Evolutionary conservation across 2,329 filamentous ascomycete genomes (phyloP), one percentile per base, ranked within the genome.

Genomic region (Nannizzia gypsea): DNA sequence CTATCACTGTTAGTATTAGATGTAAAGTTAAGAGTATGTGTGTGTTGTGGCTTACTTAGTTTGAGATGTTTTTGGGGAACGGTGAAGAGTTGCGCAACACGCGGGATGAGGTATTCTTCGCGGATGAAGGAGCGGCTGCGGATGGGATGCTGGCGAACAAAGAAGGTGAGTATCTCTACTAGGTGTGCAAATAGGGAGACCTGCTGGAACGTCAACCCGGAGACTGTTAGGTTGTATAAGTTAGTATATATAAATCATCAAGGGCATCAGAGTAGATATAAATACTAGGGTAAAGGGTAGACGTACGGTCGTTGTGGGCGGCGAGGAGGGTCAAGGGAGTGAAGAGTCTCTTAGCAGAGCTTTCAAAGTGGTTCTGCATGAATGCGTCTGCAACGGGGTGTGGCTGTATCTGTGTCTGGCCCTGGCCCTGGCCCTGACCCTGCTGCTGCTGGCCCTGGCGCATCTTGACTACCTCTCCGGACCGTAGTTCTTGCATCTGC

Each of bases 121-220:
- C 95, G 78, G 26, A 97, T 87, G 69, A 96, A 96, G 68, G 85
- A 88, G 72, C 95, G 93, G 76, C 87, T 91, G 66, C 90, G 85
- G 67, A 89, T 85, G 44, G 87, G 82, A 73, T 97, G 92, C 69
- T 95, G 89, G 44, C 91, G 85, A 64, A 96, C 85, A 72, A 96
- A 96, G 76, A 95, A 97, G 70, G 88, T 91, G 57, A 97, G 80
- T 28, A 96, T 89, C 70, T 99, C 93, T 59, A 96, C 87, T 57
- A 99, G 78, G 71, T 96, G 93, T 20, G 85, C 86, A 72, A 91
- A 95, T 63, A 97, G 81, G n/a, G 89, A 89, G 26, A 93, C 89
- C 72, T 96, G 87, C 67, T 93, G 85, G 59, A 90, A 87, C 24
- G 82, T 82, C 65, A 97, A 85, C 63, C 85, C 80, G 75, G 88